phyloP scores from a whole-genome alignment of 192 early-diverging fungal genomes.

The Coemansia sp. region DNA sequence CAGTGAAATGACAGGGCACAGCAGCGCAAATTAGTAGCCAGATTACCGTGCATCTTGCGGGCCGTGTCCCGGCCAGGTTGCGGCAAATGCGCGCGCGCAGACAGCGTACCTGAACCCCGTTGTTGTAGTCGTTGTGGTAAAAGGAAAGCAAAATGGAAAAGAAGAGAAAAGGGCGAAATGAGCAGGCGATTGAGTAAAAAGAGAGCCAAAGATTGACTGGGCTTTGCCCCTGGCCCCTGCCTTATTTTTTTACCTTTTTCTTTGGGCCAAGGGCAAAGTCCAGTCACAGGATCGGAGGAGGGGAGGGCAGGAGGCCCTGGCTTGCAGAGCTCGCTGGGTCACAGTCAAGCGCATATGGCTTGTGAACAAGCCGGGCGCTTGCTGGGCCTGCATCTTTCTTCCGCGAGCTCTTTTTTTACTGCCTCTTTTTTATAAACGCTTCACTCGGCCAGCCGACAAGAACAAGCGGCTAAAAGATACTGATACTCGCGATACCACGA shows the following conservation, averaged over 20 bases:
- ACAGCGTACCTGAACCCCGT: conserved; percentile 24
- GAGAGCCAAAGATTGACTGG: background rate
- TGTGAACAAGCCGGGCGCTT: too few relatives aligned
- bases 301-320: background rate
- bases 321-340: too few relatives aligned
- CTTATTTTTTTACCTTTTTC: background rate
- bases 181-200: background rate
- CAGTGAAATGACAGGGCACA: background rate
- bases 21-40: background rate
- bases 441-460: too few relatives aligned
- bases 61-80: background rate
- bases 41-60: background rate
- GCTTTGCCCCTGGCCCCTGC: too few relatives aligned
- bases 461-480: too few relatives aligned
- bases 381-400: too few relatives aligned
- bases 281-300: background rate
- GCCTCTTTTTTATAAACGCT: too few relatives aligned
- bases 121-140: background rate
- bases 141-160: background rate
- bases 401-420: too few relatives aligned
- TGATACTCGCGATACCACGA: too few relatives aligned
- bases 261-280: too few relatives aligned
- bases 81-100: background rate
- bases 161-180: background rate
- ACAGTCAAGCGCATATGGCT: too few relatives aligned